Evolutionary conservation across 495 filamentous ascomycete species (phyloP).

Genomic region (Usnea hakonensis): DNA sequence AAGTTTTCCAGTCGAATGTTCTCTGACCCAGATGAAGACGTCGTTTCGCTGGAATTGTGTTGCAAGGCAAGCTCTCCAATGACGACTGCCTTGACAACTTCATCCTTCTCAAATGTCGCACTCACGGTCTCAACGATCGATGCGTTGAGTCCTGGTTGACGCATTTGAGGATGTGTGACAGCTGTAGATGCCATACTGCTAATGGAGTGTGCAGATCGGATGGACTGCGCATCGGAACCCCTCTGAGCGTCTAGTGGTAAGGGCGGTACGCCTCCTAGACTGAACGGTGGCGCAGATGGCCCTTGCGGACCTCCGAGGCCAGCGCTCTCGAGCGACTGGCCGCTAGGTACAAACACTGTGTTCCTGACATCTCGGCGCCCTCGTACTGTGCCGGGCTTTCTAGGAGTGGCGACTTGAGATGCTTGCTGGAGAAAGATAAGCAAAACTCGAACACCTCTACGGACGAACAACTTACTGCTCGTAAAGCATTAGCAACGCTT

Average conservation of each 20-base stretch:
- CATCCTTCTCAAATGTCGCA: conserved; percentile 70
- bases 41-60: conserved; percentile 57
- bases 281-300: conserved; percentile 39
- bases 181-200: conserved; percentile 49
- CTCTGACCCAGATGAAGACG: conserved; percentile 46
- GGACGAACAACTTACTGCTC: conserved; percentile 43
- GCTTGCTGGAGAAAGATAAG: conserved; percentile 38
- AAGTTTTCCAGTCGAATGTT: conserved; percentile 87
- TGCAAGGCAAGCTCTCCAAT: conserved; percentile 87
- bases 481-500: conserved; percentile 81
- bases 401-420: conserved; percentile 49
- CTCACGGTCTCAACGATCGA: conserved; percentile 89
- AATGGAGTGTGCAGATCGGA: conserved; percentile 78
- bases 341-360: conserved; percentile 67
- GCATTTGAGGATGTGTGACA: conserved; percentile 74
- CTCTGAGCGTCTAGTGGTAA: conserved; percentile 41
- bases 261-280: conserved; percentile 30
- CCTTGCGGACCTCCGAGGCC: conserved; percentile 22
- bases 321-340: conserved; percentile 31
- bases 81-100: conserved; percentile 61
- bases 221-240: conserved; percentile 83
- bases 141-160: conserved; percentile 72
- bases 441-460: background rate
- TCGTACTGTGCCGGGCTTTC: conserved; percentile 69
- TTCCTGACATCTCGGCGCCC: conserved; percentile 88